phyloP scores from a whole-genome alignment of 306 rosid genomes.

The Vigna nakashimae region DNA sequence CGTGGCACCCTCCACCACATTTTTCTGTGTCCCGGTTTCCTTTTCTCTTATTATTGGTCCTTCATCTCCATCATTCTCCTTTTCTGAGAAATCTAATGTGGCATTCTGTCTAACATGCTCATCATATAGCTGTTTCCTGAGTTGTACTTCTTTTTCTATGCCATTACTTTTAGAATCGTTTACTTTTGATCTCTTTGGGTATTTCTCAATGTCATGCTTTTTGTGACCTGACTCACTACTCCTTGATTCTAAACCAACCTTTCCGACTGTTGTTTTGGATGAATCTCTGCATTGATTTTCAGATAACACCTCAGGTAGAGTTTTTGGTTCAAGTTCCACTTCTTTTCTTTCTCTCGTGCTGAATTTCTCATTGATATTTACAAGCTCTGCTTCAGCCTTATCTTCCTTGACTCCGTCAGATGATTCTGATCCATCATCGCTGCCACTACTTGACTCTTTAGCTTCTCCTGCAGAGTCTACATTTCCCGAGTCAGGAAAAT shows the following conservation, averaged over 20 bases:
- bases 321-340: conserved; percentile 35
- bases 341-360: conserved; percentile 21
- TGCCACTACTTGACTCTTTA: conserved; percentile 11
- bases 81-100: conserved; percentile 23
- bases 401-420: conserved; percentile 22
- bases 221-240: conserved; percentile 21
- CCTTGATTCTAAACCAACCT: conserved; percentile 4
- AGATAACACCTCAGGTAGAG: conserved; percentile 7
- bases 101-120: conserved; percentile 29
- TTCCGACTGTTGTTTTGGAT: conserved; percentile 22
- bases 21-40: conserved; percentile 23
- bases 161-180: conserved; percentile 9
- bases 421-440: conserved; percentile 16
- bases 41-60: neutral
- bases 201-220: conserved; percentile 17
- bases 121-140: conserved; percentile 4
- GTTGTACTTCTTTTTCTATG: conserved; percentile 23
- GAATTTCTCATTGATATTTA: neutral
- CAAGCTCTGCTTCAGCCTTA: conserved; percentile 24
- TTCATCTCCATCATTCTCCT: conserved; percentile 28
- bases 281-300: neutral
- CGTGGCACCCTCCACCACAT: conserved; percentile 18
- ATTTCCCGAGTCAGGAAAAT: conserved; percentile 33
- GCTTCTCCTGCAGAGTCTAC: conserved; percentile 34
- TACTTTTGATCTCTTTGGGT: neutral